Conservation (phyloP, 306 rosid species). For the Cajanus cajan region DNA sequence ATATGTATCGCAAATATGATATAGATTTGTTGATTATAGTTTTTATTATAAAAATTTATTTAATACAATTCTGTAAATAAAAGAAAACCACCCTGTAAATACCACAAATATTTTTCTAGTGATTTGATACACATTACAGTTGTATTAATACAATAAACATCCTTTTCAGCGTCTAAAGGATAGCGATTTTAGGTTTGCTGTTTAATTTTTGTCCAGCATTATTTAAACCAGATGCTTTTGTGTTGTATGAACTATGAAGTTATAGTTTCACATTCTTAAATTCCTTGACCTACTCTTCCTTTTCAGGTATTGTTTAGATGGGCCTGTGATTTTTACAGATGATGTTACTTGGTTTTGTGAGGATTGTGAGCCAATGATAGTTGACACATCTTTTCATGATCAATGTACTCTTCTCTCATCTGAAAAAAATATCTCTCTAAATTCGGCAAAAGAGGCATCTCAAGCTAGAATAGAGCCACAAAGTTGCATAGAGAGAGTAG, state of each 20-base stretch:
- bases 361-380: constrained; percentile 36
- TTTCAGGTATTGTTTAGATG: constrained; percentile 60
- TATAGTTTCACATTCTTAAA: neutral
- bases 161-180: neutral
- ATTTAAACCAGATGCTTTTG: neutral
- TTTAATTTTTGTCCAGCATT: neutral
- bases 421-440: neutral
- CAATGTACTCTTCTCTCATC: neutral
- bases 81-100: neutral
- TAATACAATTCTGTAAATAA: neutral
- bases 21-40: neutral
- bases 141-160: neutral
- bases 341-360: constrained; percentile 65
- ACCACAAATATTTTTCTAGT: neutral
- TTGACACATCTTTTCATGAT: constrained; percentile 13
- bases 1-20: neutral
- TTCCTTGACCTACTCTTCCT: neutral
- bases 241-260: neutral
- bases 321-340: constrained; percentile 35
- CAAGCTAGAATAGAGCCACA: constrained; percentile 2
- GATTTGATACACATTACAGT: neutral
- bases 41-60: neutral
- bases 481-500: neutral
- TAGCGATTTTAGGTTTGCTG: neutral
- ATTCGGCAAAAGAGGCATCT: constrained; percentile 12